Base-by-base conservation (phyloP, 805 yeast genomes). In the Metschnikowia chrysomelidarum region DNA sequence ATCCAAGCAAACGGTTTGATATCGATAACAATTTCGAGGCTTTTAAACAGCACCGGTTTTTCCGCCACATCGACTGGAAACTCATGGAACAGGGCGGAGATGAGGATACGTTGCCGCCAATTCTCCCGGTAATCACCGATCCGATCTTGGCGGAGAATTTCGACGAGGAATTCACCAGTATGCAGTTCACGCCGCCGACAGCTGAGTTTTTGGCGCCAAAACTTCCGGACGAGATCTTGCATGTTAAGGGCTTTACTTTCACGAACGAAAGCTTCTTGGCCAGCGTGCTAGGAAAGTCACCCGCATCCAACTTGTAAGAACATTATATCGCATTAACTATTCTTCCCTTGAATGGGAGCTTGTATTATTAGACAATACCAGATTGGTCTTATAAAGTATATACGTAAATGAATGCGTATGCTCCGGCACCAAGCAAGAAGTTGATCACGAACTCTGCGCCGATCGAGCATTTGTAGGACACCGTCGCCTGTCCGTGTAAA, bases 71-170 rank as follows among this genome's bases (percentile, higher is more conserved):
- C 22, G 71, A 82, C 53, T 87, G 95, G 95, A 60, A 62, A 11
- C 57, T 61, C 31, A 57, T 87, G 27, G 75, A 71, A 31, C 53
- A 56, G 12, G 78, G 80, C 16, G 65, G 70, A 30, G 25, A 23
- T 13, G 64, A 60, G 19, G 58, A 60, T 1, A 59, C 74, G 6
- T 61, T 64, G 34, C 94, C 95, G 2, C 96, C 96, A 1, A 81
- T 87, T 22, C 63, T 78, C n/a, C 96, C 96, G 1, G 60, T 86
- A 5, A 76, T 88, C 27, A 83, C 94, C 0, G 80, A 87, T 51
- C 91, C 94, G 16, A 80, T 70, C 29, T 54, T 83, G 36, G 96
- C 96, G 0, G 96, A 87, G 54, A 87, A 87, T 51, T 87, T 87
- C 54, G 87, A 86, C 44, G 60, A 71, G 7, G 89, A 84, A 41